A percentile compares a stretch with the other conserved stretches of the same genome.
Conservation (phyloP, 2,329 filamentous ascomycete species). For the Cladophialophora psammophila region DNA sequence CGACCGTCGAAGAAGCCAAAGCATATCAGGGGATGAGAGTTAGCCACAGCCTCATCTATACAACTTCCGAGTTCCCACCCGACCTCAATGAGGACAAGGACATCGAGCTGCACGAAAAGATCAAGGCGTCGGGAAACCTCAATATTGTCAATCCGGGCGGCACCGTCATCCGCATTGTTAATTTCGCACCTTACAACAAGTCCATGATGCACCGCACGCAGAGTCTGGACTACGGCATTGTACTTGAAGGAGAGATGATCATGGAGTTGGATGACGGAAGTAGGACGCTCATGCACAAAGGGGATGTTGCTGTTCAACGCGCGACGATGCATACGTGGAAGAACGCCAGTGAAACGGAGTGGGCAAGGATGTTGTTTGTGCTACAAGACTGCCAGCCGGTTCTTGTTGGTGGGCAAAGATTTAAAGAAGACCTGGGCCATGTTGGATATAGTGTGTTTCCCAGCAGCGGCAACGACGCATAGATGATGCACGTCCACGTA, state of each 20-base stretch:
- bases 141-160: constrained; percentile 50
- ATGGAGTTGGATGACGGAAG: constrained; percentile 61
- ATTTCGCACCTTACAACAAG: constrained; percentile 54
- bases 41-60: constrained; percentile 37
- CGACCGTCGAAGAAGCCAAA: constrained; percentile 2
- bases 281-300: constrained; percentile 53
- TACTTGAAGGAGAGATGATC: constrained; percentile 61
- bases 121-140: constrained; percentile 38
- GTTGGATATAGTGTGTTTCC: constrained; percentile 13
- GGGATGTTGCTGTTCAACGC: constrained; percentile 63
- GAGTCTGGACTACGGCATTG: constrained; percentile 61
- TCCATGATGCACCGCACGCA: constrained; percentile 61
- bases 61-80: background rate
- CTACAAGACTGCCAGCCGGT: constrained; percentile 48
- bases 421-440: constrained; percentile 16
- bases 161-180: constrained; percentile 56
- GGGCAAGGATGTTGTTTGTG: constrained; percentile 57
- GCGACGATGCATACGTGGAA: constrained; percentile 60
- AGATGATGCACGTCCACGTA: background rate
- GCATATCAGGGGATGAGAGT: background rate
- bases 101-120: constrained; percentile 10
- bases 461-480: constrained; percentile 12
- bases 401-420: constrained; percentile 22
- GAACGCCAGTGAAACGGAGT: constrained; percentile 57
- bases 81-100: constrained; percentile 20